A percentile compares a stretch with the other conserved stretches of the same genome.
These are phyloP conservation scores for Solanum tarijense DNA, from an alignment of 257 asterid genomes.

Conservation along the genomic window DNA sequence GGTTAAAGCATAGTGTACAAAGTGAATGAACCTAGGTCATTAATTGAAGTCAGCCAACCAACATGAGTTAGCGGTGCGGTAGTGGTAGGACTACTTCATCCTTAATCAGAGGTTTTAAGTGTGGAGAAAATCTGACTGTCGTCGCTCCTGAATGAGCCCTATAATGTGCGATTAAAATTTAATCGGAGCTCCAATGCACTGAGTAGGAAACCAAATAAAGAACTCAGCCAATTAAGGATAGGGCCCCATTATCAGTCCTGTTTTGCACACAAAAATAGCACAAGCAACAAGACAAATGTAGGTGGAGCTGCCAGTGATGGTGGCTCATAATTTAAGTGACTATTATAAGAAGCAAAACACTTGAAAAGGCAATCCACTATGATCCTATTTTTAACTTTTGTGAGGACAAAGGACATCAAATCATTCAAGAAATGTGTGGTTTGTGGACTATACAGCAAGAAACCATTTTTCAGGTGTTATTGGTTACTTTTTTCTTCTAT, in stretches of 20 bases:
- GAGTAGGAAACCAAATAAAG: background rate
- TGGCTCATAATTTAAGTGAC: conserved; percentile 33
- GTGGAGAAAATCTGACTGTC: background rate
- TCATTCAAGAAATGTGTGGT: background rate
- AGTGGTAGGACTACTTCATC: background rate
- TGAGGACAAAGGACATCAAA: conserved; percentile 4
- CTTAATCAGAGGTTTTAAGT: background rate
- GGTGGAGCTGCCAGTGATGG: conserved; percentile 26
- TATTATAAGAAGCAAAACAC: conserved; percentile 17
- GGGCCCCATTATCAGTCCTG: conserved; percentile 9
- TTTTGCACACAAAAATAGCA: conserved; percentile 10
- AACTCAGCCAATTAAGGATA: background rate
- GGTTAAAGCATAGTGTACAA: background rate
- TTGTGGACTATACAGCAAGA: background rate
- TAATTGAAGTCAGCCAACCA: background rate
- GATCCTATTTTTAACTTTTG: conserved; percentile 10
- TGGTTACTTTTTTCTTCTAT: background rate
- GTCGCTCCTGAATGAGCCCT: background rate
- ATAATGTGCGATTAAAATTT: background rate
- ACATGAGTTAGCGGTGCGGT: background rate
- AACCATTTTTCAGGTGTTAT: background rate
- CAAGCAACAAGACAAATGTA: conserved; percentile 14
- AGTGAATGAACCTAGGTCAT: background rate
- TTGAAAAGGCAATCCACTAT: conserved; percentile 22
- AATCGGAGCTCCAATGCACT: background rate